Conservation (phyloP, 345 rosid species). For the Cardamine occulta region DNA sequence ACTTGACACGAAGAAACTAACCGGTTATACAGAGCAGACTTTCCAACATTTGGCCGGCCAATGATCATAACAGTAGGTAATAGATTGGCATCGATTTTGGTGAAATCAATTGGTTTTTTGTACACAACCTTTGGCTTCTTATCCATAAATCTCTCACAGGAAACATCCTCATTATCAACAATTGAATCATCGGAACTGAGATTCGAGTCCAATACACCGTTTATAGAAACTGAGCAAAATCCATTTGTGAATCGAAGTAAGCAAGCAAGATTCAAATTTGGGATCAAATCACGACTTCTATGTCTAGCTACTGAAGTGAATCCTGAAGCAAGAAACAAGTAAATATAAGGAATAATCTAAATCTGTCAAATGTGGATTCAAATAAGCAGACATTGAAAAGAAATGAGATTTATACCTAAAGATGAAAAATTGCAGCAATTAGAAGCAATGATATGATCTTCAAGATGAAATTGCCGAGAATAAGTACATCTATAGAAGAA, state of each 20-base stretch:
- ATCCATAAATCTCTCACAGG: constrained; percentile 24
- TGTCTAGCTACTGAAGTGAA: background rate
- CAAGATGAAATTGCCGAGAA: constrained; percentile 8
- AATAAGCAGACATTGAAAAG: background rate
- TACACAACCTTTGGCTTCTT: constrained; percentile 42
- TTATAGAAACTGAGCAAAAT: constrained; percentile 44
- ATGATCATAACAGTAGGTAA: constrained; percentile 86
- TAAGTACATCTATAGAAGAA: constrained; percentile 13
- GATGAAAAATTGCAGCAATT: constrained; percentile 7
- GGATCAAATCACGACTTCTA: constrained; percentile 28
- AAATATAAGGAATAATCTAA: background rate
- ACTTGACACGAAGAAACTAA: constrained; percentile 30
- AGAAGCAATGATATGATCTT: background rate
- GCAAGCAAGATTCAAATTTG: constrained; percentile 19
- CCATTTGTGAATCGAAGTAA: constrained; percentile 31
- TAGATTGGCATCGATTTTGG: constrained; percentile 58
- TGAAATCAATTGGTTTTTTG: constrained; percentile 68
- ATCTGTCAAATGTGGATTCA: background rate
- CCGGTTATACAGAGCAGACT: constrained; percentile 94
- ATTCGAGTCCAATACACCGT: constrained; percentile 7
- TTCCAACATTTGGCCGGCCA: constrained; percentile 97
- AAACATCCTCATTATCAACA: constrained; percentile 17
- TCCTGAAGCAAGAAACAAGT: constrained; percentile 28
- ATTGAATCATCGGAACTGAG: constrained; percentile 22
- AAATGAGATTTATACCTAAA: constrained; percentile 25